phyloP scores from a whole-genome alignment of 495 filamentous ascomycete genomes.

The Tuber calosporum region DNA sequence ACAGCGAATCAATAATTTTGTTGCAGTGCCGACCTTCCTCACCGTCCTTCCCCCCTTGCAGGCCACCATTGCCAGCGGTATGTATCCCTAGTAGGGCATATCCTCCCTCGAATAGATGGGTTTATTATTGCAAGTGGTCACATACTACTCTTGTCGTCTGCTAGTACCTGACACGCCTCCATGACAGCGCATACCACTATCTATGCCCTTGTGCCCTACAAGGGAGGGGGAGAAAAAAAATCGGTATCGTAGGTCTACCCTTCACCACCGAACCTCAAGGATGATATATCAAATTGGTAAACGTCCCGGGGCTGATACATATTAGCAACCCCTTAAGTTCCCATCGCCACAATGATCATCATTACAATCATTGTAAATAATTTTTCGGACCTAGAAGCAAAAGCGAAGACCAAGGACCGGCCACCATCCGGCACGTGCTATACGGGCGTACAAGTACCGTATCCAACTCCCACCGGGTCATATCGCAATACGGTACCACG shows the following conservation, averaged over 20 bases:
- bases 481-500: not conserved
- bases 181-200: not conserved
- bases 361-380: not conserved
- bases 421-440: not conserved
- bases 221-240: not conserved
- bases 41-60: not conserved
- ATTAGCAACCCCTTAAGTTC: not conserved
- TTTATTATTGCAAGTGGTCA: not conserved
- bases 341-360: not conserved
- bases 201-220: not conserved
- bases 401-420: not conserved
- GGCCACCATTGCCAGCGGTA: not conserved
- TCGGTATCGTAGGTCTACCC: not conserved
- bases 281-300: not conserved
- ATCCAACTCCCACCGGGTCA: not conserved
- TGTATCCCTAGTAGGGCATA: not conserved
- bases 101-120: not conserved
- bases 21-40: not conserved
- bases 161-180: not conserved
- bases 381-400: not conserved
- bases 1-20: not conserved
- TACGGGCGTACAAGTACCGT: not conserved
- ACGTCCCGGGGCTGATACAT: not conserved
- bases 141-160: not conserved
- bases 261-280: not conserved